A percentile compares a stretch with the other conserved stretches of the same genome.
Evolutionary conservation across 2,329 filamentous ascomycete species (phyloP).

Genomic region (Madurella mycetomatis): DNA sequence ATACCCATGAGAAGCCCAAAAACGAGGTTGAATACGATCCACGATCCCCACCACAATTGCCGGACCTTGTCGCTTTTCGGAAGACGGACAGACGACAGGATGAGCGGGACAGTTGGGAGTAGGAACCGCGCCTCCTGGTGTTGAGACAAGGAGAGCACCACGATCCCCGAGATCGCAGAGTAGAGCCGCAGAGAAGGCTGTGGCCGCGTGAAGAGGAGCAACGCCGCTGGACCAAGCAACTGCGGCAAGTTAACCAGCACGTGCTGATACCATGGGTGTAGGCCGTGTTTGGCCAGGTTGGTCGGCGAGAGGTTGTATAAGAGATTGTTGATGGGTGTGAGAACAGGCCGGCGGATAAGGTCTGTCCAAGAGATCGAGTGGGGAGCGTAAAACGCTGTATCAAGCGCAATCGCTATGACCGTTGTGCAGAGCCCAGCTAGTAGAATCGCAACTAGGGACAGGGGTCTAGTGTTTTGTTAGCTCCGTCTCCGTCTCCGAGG

Average conservation of each 20-base stretch:
- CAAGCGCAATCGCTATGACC: slow-evolving; percentile 69
- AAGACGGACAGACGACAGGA: slow-evolving; percentile 67
- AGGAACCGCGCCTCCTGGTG: slow-evolving; percentile 80
- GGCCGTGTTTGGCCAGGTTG: slow-evolving; percentile 70
- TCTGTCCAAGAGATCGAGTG: slow-evolving; percentile 61
- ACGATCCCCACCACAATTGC: slow-evolving; percentile 54
- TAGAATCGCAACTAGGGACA: slow-evolving; percentile 59
- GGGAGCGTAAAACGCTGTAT: slow-evolving; percentile 77
- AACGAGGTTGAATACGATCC: slow-evolving; percentile 65
- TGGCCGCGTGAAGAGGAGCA: slow-evolving; percentile 55
- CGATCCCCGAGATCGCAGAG: slow-evolving; percentile 68
- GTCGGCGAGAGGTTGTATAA: slow-evolving; percentile 65
- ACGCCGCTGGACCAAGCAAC: slow-evolving; percentile 65
- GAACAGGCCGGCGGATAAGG: slow-evolving; percentile 60
- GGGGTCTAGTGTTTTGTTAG: slow-evolving; percentile 41
- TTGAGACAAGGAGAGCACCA: slow-evolving; percentile 67
- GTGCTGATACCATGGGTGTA: slow-evolving; percentile 78
- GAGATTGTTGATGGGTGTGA: slow-evolving; percentile 75
- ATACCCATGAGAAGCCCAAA: slow-evolving; percentile 72
- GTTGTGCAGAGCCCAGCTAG: slow-evolving; percentile 63
- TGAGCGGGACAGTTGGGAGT: slow-evolving; percentile 69
- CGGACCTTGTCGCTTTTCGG: slow-evolving; percentile 50
- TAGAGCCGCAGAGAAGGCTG: slow-evolving; percentile 59
- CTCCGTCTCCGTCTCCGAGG: not conserved
- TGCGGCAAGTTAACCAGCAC: slow-evolving; percentile 66